phyloP scores from a whole-genome alignment of 257 asterid genomes.

The Solanum lycopersicoides region DNA sequence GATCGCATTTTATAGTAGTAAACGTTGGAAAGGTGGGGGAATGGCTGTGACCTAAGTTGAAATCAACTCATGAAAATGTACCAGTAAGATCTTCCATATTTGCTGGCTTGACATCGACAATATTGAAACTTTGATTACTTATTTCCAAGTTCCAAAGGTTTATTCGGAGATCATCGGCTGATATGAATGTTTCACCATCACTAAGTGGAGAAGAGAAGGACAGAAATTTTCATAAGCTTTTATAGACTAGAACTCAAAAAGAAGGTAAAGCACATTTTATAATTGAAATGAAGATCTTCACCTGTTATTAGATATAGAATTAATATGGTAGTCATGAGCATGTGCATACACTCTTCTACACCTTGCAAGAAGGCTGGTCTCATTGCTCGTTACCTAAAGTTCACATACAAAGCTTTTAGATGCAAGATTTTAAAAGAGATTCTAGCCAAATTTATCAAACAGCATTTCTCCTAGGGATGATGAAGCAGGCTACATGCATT shows the following conservation, averaged over 20 bases:
- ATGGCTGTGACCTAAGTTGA: neutral
- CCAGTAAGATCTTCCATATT: conserved; percentile 99
- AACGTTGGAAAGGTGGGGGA: neutral
- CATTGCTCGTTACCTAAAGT: conserved; percentile 64
- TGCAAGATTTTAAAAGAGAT: neutral
- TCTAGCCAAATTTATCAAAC: neutral
- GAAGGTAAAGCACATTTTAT: neutral
- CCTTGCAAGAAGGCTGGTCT: conserved; percentile 82
- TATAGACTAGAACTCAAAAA: neutral
- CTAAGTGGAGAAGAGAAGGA: conserved; percentile 27
- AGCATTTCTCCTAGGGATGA: neutral
- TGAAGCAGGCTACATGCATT: neutral
- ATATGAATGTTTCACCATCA: conserved; percentile 98
- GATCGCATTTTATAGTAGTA: neutral
- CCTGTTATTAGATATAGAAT: conserved; percentile 98
- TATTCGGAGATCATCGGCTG: conserved; percentile 98
- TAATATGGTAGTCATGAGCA: conserved; percentile 99
- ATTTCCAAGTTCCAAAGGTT: conserved; percentile 99
- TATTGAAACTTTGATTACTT: conserved; percentile 95
- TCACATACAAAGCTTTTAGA: neutral
- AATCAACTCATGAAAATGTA: conserved; percentile 9
- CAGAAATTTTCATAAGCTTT: conserved; percentile 5
- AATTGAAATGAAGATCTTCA: conserved; percentile 5
- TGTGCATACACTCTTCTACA: conserved; percentile 97
- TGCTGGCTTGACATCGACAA: conserved; percentile 91